These are phyloP conservation scores for Trichoderma sp. DNA, from an alignment of 2,329 filamentous ascomycete genomes.

Conservation along the genomic window DNA sequence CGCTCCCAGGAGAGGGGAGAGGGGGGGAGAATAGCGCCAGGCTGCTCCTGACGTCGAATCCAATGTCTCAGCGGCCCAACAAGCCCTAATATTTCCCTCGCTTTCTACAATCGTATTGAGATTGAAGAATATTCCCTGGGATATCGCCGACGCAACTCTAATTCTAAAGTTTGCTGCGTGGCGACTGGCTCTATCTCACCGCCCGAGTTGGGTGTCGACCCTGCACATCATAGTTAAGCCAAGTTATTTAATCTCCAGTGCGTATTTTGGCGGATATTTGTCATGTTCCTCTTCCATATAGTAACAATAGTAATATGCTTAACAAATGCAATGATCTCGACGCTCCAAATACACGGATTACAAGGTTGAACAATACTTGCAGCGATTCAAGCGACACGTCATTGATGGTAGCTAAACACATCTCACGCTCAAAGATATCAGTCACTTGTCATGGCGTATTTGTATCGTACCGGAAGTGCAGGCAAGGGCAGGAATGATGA, in stretches of 20 bases:
- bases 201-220: not conserved
- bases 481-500: not conserved
- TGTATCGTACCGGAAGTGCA: not conserved
- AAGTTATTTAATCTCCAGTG: not conserved
- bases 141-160: not conserved
- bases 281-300: not conserved
- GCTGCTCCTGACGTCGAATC: not conserved
- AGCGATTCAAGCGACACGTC: not conserved
- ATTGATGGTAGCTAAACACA: not conserved
- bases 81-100: not conserved
- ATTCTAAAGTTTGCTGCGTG: not conserved
- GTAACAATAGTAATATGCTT: not conserved
- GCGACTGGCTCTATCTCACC: not conserved
- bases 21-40: not conserved
- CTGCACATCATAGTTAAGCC: not conserved
- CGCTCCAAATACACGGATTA: not conserved
- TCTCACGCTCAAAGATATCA: not conserved
- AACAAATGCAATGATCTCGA: not conserved
- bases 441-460: not conserved
- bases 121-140: not conserved
- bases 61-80: not conserved
- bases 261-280: not conserved
- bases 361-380: not conserved
- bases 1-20: not conserved
- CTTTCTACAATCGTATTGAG: not conserved